A percentile compares a stretch with the other conserved stretches of the same genome.
These are phyloP conservation scores for Pharus latifolius DNA, from an alignment of 176 grass and related monocot genomes.

Conservation along the genomic window DNA sequence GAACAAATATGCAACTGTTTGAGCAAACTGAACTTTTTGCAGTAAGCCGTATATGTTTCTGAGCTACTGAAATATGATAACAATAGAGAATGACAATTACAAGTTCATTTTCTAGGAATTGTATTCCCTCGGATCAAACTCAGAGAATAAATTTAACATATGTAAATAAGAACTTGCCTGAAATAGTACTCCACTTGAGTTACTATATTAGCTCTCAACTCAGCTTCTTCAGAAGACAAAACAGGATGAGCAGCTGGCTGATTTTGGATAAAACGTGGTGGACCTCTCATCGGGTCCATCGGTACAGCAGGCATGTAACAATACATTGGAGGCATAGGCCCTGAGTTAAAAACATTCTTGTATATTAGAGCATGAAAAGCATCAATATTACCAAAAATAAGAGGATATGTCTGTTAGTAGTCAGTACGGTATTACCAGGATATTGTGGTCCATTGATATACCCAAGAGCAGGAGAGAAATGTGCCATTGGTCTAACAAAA, in stretches of 20 bases:
- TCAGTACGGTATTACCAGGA: conserved; percentile 42
- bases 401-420: not conserved
- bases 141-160: not conserved
- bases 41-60: not conserved
- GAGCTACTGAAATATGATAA: not conserved
- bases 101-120: not conserved
- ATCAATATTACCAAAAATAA: not conserved
- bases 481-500: conserved; percentile 49
- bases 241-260: conserved; percentile 25
- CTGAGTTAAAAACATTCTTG: conserved; percentile 27
- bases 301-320: conserved; percentile 54
- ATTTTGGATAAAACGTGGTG: conserved; percentile 31
- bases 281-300: conserved; percentile 43
- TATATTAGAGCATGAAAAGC: conserved; percentile 5
- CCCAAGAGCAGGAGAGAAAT: conserved; percentile 36
- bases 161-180: conserved; percentile 30
- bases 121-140: not conserved
- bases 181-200: conserved; percentile 74
- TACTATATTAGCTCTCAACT: conserved; percentile 56
- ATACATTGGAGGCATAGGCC: conserved; percentile 57
- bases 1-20: not conserved
- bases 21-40: not conserved
- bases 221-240: conserved; percentile 23
- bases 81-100: too few species aligned
- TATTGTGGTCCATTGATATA: conserved; percentile 48